Evolutionary conservation across 805 yeast species (phyloP).

Genomic region (Zygoascus tannicola): DNA sequence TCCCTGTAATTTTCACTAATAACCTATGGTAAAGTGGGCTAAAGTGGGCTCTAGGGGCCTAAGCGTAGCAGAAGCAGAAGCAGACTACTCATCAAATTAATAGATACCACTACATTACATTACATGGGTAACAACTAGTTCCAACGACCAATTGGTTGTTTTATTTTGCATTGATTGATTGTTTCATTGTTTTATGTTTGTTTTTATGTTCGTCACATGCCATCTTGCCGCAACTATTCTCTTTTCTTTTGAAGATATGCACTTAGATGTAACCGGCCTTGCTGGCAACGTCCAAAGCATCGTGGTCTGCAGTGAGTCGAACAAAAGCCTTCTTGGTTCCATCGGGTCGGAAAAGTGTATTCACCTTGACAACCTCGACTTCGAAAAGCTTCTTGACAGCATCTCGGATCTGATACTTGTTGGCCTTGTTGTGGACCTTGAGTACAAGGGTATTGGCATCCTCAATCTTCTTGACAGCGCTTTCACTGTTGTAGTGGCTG

Average conservation of each 20-base stretch:
- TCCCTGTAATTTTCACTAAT: too few relatives aligned
- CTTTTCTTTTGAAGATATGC: slow-evolving; percentile 1
- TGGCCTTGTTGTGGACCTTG: slow-evolving; percentile 94
- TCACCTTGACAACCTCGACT: slow-evolving; percentile 87
- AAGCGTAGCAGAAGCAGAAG: too few relatives aligned
- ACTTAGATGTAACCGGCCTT: slow-evolving; percentile 95
- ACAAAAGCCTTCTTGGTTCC: slow-evolving; percentile 99
- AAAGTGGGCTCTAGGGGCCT: too few relatives aligned
- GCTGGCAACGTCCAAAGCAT: slow-evolving; percentile 99
- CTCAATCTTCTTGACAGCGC: slow-evolving; percentile 99
- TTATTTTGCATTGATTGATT: background rate
- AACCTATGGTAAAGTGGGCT: too few relatives aligned
- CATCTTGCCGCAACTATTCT: too few relatives aligned
- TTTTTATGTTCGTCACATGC: background rate
- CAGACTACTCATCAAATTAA: too few relatives aligned
- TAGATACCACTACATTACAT: too few relatives aligned
- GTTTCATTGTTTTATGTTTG: background rate
- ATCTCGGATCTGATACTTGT: slow-evolving; percentile 96
- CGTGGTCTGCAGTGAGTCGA: slow-evolving; percentile 97
- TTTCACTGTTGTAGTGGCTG: slow-evolving; percentile 94
- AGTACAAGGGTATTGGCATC: slow-evolving; percentile 98
- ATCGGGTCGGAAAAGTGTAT: slow-evolving; percentile 97
- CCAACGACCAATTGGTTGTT: too few relatives aligned
- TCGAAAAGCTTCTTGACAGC: slow-evolving; percentile 98
- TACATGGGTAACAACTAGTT: too few relatives aligned